phyloP scores from a whole-genome alignment of 2,329 filamentous ascomycete genomes.

The Ustilaginoidea virens region DNA sequence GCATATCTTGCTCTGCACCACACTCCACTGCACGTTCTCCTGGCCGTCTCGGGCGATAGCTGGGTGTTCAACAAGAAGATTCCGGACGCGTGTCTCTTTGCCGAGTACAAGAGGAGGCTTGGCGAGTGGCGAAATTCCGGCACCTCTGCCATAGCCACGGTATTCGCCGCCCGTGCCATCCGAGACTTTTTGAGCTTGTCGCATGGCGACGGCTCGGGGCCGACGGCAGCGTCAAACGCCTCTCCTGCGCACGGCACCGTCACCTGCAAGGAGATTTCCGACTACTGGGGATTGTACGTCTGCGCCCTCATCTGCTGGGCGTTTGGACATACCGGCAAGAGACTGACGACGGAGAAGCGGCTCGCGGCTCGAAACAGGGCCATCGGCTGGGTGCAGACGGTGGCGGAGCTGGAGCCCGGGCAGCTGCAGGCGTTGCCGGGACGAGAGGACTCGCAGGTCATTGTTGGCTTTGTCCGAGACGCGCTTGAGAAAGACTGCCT shows the following conservation, averaged over 20 bases:
- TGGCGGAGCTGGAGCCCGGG: constrained; percentile 24
- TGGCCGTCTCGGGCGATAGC: constrained; percentile 41
- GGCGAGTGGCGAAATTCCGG: constrained; percentile 28
- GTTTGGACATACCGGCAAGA: constrained; percentile 23
- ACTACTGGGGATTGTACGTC: constrained; percentile 41
- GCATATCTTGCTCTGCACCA: constrained; percentile 41
- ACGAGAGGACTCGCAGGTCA: constrained; percentile 23
- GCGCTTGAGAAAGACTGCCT: constrained; percentile 33
- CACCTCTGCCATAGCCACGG: constrained; percentile 27
- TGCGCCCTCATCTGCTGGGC: constrained; percentile 46
- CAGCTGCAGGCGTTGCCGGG: constrained; percentile 21
- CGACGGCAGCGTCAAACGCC: constrained; percentile 6
- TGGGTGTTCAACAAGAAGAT: constrained; percentile 44
- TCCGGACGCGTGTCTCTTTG: constrained; percentile 24
- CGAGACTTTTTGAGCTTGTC: constrained; percentile 22
- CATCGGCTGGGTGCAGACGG: constrained; percentile 21
- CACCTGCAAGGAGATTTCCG: constrained; percentile 23
- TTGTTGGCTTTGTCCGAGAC: constrained; percentile 32
- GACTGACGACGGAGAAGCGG: constrained; percentile 7
- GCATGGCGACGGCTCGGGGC: constrained; percentile 4
- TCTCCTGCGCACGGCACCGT: constrained; percentile 3
- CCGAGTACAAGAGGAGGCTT: constrained; percentile 30
- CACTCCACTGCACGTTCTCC: constrained; percentile 40
- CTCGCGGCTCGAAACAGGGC: constrained; percentile 13
- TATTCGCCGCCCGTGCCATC: constrained; percentile 37